Evolutionary conservation across 106 monocot species (phyloP).

Genomic region (Acanthochlamys bracteata): DNA sequence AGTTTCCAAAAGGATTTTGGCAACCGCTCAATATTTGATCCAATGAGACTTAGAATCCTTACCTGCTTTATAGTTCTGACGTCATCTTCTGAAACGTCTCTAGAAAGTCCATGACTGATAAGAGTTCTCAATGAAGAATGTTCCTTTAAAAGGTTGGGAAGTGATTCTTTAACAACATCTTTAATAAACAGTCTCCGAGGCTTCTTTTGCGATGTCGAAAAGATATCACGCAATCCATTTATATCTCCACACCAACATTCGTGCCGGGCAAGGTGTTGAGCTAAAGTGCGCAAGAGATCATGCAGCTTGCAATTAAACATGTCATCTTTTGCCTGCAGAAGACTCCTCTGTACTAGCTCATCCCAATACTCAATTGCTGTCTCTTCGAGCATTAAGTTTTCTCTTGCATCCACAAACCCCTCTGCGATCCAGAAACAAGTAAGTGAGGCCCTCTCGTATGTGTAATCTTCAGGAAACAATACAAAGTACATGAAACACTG

Average conservation of each 20-base stretch:
- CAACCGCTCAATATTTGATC: conserved; percentile 13
- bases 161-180: neutral
- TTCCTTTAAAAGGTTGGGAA: conserved; percentile 15
- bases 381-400: conserved; percentile 9
- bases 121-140: conserved; percentile 23
- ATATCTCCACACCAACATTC: conserved; percentile 14
- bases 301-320: conserved; percentile 20
- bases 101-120: neutral
- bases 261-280: conserved; percentile 5
- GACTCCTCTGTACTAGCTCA: conserved; percentile 21
- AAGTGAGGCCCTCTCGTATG: neutral
- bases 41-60: conserved; percentile 19
- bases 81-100: neutral
- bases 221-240: neutral
- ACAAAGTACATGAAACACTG: conserved; percentile 35
- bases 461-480: conserved; percentile 16
- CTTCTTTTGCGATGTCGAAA: neutral
- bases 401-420: conserved; percentile 20
- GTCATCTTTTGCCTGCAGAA: conserved; percentile 20
- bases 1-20: conserved; percentile 25
- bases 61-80: conserved; percentile 10
- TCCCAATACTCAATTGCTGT: conserved; percentile 13
- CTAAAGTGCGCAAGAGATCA: conserved; percentile 22
- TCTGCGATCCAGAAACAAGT: conserved; percentile 32
- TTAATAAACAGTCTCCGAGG: neutral